These are phyloP conservation scores for Metschnikowia proteae DNA, from an alignment of 805 yeast species.

Conservation along the genomic window DNA sequence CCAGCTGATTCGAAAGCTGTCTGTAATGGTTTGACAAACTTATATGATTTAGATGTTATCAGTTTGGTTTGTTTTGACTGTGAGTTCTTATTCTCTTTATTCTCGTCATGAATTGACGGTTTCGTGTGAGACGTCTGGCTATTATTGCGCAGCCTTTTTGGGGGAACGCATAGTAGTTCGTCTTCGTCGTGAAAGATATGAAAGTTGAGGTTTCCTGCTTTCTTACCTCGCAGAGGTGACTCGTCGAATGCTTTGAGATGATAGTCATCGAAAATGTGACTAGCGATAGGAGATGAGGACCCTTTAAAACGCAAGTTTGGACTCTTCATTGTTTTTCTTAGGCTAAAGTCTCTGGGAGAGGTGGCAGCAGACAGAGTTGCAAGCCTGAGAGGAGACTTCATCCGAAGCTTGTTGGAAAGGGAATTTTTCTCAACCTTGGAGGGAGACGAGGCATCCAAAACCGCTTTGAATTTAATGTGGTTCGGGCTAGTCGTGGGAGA, in stretches of 20 bases:
- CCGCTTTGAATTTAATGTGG: constrained; percentile 12
- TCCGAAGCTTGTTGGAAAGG: constrained; percentile 31
- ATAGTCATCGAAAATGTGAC: constrained; percentile 14
- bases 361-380: constrained; percentile 11
- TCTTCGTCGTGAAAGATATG: constrained; percentile 13
- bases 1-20: constrained; percentile 81
- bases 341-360: constrained; percentile 14
- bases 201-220: constrained; percentile 10
- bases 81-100: constrained; percentile 32
- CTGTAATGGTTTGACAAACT: constrained; percentile 77
- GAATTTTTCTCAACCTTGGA: constrained; percentile 13
- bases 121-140: constrained; percentile 1
- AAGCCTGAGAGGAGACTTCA: constrained; percentile 27
- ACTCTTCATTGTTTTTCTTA: constrained; percentile 13
- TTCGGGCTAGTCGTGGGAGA: constrained; percentile 37
- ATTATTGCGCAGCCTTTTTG: constrained; percentile 6
- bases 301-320: constrained; percentile 16
- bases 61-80: constrained; percentile 3
- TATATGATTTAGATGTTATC: constrained; percentile 39
- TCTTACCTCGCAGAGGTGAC: constrained; percentile 17
- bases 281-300: constrained; percentile 17
- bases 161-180: constrained; percentile 1
- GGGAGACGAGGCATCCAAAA: constrained; percentile 12
- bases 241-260: constrained; percentile 12
- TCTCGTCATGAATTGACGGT: constrained; percentile 19